phyloP scores from a whole-genome alignment of 2,329 filamentous ascomycete species.

The Cladosporium sp. region DNA sequence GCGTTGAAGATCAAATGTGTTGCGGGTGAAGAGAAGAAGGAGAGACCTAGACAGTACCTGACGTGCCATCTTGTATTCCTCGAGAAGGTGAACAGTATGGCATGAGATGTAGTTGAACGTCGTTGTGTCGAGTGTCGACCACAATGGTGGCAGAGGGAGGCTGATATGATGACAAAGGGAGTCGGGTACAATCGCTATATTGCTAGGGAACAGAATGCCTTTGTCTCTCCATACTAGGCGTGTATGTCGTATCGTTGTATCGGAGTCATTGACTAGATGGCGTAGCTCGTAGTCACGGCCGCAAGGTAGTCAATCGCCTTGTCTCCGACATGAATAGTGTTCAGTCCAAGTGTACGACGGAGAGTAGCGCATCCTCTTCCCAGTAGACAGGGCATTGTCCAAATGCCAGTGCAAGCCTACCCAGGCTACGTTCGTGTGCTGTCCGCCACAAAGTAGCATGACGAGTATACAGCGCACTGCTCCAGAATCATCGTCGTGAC shows the following conservation, averaged over 20 bases:
- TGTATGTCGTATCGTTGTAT: neutral
- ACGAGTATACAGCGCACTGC: neutral
- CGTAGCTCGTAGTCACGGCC: neutral
- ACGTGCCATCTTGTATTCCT: neutral
- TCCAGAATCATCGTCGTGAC: neutral
- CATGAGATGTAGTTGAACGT: neutral
- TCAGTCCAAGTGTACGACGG: neutral
- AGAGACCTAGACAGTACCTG: neutral
- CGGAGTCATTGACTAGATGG: neutral
- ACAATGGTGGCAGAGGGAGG: neutral
- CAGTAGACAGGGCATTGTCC: neutral
- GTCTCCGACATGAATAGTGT: neutral
- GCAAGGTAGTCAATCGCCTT: neutral
- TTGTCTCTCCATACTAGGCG: neutral
- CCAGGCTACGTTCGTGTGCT: neutral
- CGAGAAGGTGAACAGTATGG: neutral
- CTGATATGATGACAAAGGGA: neutral
- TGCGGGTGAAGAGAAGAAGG: neutral
- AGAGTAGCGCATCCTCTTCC: neutral
- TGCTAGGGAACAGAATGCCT: neutral
- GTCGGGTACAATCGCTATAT: neutral
- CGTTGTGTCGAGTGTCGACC: neutral
- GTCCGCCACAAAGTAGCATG: too few species aligned
- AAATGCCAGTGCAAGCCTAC: neutral
- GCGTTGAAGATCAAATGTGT: neutral